Percentiles rank a stretch among this genome's conserved stretches.
phyloP scores from a whole-genome alignment of 495 filamentous ascomycete species.

The Amniculicola lignicola region DNA sequence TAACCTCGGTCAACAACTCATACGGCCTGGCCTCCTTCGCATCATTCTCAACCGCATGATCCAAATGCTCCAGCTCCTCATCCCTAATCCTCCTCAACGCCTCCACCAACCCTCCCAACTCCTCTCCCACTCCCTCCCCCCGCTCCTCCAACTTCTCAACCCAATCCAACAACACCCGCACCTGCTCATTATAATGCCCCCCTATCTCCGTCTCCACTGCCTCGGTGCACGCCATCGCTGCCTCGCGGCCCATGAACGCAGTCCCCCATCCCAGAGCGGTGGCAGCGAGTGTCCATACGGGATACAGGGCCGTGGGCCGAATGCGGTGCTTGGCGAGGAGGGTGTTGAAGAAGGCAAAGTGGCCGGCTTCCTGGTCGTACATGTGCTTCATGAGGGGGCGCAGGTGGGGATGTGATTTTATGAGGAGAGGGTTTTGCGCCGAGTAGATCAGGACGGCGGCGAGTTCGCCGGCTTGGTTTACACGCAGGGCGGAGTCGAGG shows the following conservation, averaged over 20 bases:
- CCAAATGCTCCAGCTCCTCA: constrained; percentile 94
- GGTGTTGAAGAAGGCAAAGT: constrained; percentile 79
- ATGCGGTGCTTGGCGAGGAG: constrained; percentile 84
- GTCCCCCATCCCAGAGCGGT: constrained; percentile 86
- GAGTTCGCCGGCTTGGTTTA: constrained; percentile 48
- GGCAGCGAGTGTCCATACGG: constrained; percentile 81
- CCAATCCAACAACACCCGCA: constrained; percentile 76
- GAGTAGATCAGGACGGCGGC: constrained; percentile 49
- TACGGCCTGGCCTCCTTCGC: constrained; percentile 84
- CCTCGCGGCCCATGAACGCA: constrained; percentile 84
- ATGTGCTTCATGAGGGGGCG: constrained; percentile 91
- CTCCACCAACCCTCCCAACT: constrained; percentile 68
- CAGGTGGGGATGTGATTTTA: constrained; percentile 77
- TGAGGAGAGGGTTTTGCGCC: constrained; percentile 60
- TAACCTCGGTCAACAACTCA: constrained; percentile 81
- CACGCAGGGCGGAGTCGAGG: constrained; percentile 40
- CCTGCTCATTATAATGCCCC: constrained; percentile 90
- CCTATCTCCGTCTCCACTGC: constrained; percentile 98
- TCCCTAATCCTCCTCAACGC: constrained; percentile 83
- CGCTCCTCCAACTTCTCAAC: constrained; percentile 57
- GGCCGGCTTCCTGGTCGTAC: constrained; percentile 92
- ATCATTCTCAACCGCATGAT: constrained; percentile 91
- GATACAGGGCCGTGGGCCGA: constrained; percentile 91
- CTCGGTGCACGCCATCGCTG: constrained; percentile 98
- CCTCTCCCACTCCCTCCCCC: constrained; percentile 75